Conservation (phyloP, 2,329 filamentous ascomycete genomes). For the Ophiostoma perfectum region DNA sequence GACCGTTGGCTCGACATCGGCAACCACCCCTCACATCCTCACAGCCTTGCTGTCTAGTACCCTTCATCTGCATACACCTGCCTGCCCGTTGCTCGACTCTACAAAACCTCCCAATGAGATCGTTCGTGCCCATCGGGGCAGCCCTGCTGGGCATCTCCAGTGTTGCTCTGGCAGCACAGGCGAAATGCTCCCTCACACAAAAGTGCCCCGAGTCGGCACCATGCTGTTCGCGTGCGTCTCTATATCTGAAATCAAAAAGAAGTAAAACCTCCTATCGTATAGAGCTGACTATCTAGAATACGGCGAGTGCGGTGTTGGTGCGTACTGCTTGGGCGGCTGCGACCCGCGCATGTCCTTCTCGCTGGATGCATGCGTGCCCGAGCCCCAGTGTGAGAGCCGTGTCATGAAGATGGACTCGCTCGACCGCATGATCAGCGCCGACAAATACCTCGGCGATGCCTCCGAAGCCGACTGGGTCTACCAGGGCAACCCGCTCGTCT, state of each 20-base stretch:
- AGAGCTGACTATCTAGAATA: constrained; percentile 57
- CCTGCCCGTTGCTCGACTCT: neutral
- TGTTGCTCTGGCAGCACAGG: constrained; percentile 34
- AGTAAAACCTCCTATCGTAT: neutral
- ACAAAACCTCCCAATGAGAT: constrained; percentile 29
- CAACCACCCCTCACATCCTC: too few species aligned
- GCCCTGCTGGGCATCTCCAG: constrained; percentile 34
- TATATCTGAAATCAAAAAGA: neutral
- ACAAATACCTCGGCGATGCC: constrained; percentile 80
- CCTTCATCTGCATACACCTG: neutral
- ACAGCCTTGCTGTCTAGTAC: neutral
- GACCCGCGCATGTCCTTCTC: constrained; percentile 79
- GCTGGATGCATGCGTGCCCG: constrained; percentile 78
- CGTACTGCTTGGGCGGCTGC: constrained; percentile 93
- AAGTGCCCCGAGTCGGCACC: constrained; percentile 69
- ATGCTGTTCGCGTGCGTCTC: constrained; percentile 70
- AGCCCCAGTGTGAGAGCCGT: constrained; percentile 71
- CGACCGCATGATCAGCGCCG: constrained; percentile 63
- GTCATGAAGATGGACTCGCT: constrained; percentile 69
- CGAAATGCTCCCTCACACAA: constrained; percentile 44
- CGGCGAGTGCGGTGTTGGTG: constrained; percentile 85
- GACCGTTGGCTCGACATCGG: neutral
- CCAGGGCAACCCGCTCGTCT: constrained; percentile 66
- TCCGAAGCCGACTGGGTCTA: constrained; percentile 80
- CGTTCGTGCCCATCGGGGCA: constrained; percentile 32